Evolutionary conservation across 345 rosid species (phyloP), one percentile per base, ranked within the genome.

Genomic region (Reutealis trisperma): DNA sequence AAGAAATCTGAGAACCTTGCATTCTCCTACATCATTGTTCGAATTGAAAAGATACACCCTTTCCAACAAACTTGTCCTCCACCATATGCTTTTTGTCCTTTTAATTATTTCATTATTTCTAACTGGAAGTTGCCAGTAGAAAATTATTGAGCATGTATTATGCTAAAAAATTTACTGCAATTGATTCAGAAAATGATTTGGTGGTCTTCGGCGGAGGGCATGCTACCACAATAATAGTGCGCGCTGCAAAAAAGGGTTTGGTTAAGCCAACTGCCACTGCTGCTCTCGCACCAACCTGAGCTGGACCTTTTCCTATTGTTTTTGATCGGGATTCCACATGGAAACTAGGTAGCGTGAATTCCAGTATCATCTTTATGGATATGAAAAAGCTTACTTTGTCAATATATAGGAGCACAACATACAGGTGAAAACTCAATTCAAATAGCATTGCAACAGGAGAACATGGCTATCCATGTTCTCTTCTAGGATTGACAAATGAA

Each of bases 231-330:
- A 72, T 90, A 64, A 77, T 84, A 67, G 80, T 91, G 67, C 90
- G 92, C 84, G 98, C 97, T 42, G 83, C 90, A 1, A 86, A 82
- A 77, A 92, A 91, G 75, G 91, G 87, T 80, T 79, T 94, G 86
- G 89, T 91, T 76, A 91, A 91, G 82, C 93, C 97, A 68, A 83
- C 84, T 77, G 98, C 95, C 60, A 89, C 90, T 61, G 95, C 96
- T 72, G 96, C 96, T 14, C 91, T 93, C 67, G 98, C 98, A 24
- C 97, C 97, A 44, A 94, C 97, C 70, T 91, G 95, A 96, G 95
- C 97, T 75, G 97, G 97, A 58, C 97, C 97, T 61, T 92, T 94
- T 32, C 98, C 95, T 47, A 89, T 94, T 65, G 97, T 93, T 37
- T 94, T 94, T 80, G 98, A 96, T 71, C 93, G 97, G 77, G 98